phyloP scores from a whole-genome alignment of 495 filamentous ascomycete genomes.

The Chaetomium tenue region DNA sequence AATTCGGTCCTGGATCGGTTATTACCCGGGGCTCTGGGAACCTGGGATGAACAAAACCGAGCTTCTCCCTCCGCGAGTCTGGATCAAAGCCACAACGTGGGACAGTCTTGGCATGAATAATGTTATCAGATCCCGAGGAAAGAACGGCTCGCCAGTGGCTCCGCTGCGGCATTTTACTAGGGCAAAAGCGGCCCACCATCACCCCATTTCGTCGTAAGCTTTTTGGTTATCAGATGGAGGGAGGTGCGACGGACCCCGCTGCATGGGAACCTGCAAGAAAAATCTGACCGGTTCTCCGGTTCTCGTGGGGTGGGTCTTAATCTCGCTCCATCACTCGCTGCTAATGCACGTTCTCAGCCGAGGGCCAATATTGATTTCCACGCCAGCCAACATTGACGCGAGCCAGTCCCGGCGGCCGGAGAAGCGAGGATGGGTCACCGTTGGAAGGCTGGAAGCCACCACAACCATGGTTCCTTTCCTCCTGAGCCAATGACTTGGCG shows the following conservation, averaged over 20 bases:
- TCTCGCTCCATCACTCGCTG: background rate
- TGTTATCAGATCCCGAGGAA: slow-evolving; percentile 46
- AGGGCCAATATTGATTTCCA: background rate
- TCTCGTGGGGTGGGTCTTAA: background rate
- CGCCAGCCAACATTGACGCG: background rate
- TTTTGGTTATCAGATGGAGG: slow-evolving; percentile 40
- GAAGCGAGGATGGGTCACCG: too few species aligned
- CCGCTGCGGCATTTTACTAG: slow-evolving; percentile 34
- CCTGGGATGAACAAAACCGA: too few species aligned
- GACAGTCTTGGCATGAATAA: slow-evolving; percentile 34
- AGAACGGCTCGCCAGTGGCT: background rate
- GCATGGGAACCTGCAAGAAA: slow-evolving; percentile 17
- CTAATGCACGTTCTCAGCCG: background rate
- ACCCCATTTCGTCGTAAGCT: slow-evolving; percentile 10
- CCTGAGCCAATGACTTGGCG: background rate
- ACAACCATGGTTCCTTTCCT: too few species aligned
- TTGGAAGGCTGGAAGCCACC: too few species aligned
- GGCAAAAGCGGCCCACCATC: slow-evolving; percentile 16
- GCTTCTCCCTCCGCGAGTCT: too few species aligned
- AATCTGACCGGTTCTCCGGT: slow-evolving; percentile 15
- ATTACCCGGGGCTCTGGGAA: too few species aligned
- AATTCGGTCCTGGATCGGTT: too few species aligned
- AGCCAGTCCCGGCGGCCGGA: too few species aligned
- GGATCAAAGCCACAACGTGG: background rate
- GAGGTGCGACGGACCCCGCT: slow-evolving; percentile 13